Evolutionary conservation across 2,329 filamentous ascomycete species (phyloP), one percentile per base, ranked within the genome.

Genomic region (Sporothrix humicola): DNA sequence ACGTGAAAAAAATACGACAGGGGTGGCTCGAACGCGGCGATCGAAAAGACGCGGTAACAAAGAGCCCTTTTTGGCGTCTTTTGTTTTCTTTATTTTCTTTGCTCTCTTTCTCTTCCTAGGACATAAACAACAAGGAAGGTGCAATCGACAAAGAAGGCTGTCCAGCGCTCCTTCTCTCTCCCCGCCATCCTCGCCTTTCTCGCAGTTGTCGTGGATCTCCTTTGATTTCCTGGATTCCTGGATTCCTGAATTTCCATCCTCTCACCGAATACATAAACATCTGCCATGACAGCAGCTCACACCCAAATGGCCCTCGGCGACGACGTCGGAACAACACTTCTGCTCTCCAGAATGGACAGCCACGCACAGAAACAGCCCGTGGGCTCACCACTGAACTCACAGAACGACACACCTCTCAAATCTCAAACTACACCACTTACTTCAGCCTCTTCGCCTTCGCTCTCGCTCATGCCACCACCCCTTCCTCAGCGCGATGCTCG

Each of bases 401-500:
- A 66, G n/a, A 65, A 66, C 42, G 13, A 48, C 61, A 48, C 58
- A n/a, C 50, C 50, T 5, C 31, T 48, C 69, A 70, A 58, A 15
- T 23, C 13, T 46, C 31, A 58, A 31, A 46, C 31, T 3, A 3
- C 66, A 54, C 26, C 9, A 12, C 31, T 69, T 10, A 69, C 66
- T 42, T 56, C 66, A 17, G 26, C 66, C 48, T 69, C 66, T 12
- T 54, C 48, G 48, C 66, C 66, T 20, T 58, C 50, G 61, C 65
- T 73, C 58, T 44, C 69, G 2, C 58, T 71, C 17, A 74, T 77
- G 66, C 79, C 83, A 37, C 87, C 87, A 10, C 83, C 84, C 54
- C 80, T 89, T 5, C 87, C 87, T 1, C 81, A 82, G 75, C 87
- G 84, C 82, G 88, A 86, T 78, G 80, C 84, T 10, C 82, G 86